These are phyloP conservation scores for Chlorella sorokiniana DNA, from an alignment of 139 green algal genomes.

Conservation along the genomic window DNA sequence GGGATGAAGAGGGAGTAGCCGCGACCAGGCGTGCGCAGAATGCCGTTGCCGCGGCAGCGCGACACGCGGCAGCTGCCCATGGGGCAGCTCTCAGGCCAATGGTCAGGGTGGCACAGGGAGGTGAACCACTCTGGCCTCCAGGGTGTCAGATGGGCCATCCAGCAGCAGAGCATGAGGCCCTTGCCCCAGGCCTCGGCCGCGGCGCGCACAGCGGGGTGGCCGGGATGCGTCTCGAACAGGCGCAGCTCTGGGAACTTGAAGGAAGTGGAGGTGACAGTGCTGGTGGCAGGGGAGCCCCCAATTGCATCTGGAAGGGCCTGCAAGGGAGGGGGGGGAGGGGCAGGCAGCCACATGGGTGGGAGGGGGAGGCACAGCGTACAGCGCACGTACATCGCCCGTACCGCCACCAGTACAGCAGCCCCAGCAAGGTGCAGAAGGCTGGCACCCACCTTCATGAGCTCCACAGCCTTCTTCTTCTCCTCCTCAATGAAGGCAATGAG, in stretches of 20 bases:
- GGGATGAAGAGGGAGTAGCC: background rate
- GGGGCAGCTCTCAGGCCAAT: background rate
- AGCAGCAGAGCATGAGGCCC: background rate
- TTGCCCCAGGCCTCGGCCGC: background rate
- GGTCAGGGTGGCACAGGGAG: background rate
- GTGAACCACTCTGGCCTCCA: constrained; percentile 2
- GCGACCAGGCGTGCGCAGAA: background rate
- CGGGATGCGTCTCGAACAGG: background rate
- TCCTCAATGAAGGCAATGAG: background rate
- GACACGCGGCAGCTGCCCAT: background rate
- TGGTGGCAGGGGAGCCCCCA: background rate
- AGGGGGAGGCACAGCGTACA: too few species aligned
- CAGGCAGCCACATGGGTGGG: too few species aligned
- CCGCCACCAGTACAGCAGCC: too few species aligned
- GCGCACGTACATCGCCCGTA: too few species aligned
- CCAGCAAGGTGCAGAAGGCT: background rate
- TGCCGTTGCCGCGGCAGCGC: background rate
- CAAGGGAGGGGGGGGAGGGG: too few species aligned
- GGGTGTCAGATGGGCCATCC: background rate
- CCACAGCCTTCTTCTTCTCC: background rate
- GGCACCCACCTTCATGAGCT: background rate
- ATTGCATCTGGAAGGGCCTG: background rate
- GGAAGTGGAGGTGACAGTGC: background rate
- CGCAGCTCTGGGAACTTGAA: background rate
- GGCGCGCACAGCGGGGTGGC: background rate